These are phyloP conservation scores for Tylopilus orsonianus DNA, from an alignment of 1,284 basidiomycete genomes.

Conservation along the genomic window DNA sequence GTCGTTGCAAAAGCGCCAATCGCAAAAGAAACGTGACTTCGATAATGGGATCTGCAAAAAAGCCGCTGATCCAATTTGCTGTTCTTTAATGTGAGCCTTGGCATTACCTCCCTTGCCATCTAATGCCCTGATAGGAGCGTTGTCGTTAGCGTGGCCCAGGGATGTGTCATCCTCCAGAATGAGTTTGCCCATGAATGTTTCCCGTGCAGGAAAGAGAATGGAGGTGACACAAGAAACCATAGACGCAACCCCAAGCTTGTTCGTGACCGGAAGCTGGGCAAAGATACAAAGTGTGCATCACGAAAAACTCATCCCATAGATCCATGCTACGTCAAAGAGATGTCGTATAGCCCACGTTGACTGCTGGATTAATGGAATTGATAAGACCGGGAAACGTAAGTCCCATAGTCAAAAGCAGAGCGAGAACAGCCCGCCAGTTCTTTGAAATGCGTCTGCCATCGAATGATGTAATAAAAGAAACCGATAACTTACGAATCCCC, in stretches of 20 bases:
- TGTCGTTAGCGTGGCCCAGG: neutral
- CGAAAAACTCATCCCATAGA: conserved; percentile 60
- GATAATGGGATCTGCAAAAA: conserved; percentile 14
- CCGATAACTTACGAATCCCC: conserved; percentile 52
- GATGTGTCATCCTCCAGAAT: conserved; percentile 29
- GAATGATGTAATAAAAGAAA: conserved; percentile 11
- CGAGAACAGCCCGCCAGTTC: conserved; percentile 73
- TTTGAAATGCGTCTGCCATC: conserved; percentile 25
- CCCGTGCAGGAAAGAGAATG: conserved; percentile 52
- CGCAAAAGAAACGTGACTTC: neutral
- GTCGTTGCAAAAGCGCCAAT: conserved; percentile 2
- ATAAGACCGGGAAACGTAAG: conserved; percentile 71
- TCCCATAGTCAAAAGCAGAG: conserved; percentile 60
- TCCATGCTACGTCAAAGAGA: conserved; percentile 68
- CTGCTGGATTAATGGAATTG: conserved; percentile 58
- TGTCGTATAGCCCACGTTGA: conserved; percentile 51
- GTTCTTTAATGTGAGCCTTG: conserved; percentile 7
- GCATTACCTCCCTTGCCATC: conserved; percentile 1
- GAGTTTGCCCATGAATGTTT: conserved; percentile 54
- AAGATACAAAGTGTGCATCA: neutral
- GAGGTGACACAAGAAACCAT: conserved; percentile 53
- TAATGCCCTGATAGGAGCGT: conserved; percentile 1
- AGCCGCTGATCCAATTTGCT: conserved; percentile 8
- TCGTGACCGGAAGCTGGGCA: conserved; percentile 29
- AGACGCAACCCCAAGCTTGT: conserved; percentile 42